These are phyloP conservation scores for Neospermospora avenae DNA, from an alignment of 2,329 filamentous ascomycete species.

Conservation along the genomic window DNA sequence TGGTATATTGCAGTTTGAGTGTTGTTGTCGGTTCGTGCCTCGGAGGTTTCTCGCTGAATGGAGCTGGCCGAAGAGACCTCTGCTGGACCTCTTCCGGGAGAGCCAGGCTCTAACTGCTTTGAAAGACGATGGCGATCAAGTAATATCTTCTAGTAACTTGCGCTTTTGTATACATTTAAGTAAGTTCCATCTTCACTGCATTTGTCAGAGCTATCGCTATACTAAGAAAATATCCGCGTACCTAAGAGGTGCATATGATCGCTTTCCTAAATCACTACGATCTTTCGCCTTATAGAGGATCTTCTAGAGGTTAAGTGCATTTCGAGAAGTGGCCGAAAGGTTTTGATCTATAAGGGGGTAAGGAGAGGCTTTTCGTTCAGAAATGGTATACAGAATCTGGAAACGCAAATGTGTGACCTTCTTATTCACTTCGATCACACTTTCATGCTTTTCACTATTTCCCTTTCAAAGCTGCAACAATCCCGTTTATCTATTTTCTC, in stretches of 20 bases:
- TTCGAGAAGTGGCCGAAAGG: not conserved
- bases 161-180: not conserved
- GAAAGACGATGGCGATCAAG: not conserved
- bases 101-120: not conserved
- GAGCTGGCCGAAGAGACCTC: not conserved
- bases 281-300: not conserved
- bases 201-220: not conserved
- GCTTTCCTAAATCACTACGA: not conserved
- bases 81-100: not conserved
- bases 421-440: too few species aligned
- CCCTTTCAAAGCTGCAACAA: not conserved
- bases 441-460: too few species aligned
- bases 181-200: not conserved
- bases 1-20: not conserved
- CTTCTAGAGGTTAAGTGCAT: not conserved
- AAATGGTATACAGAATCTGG: too few species aligned
- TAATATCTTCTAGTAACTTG: not conserved
- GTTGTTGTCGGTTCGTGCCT: too few species aligned
- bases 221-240: not conserved
- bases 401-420: too few species aligned
- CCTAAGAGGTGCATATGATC: not conserved
- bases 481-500: not conserved
- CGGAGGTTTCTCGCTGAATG: too few species aligned
- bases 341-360: not conserved
- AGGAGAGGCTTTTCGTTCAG: too few species aligned